Percentiles rank a stretch among this genome's conserved stretches.
Conservation (phyloP, 2,329 filamentous ascomycete species). For the Epichloe aotearoae region DNA sequence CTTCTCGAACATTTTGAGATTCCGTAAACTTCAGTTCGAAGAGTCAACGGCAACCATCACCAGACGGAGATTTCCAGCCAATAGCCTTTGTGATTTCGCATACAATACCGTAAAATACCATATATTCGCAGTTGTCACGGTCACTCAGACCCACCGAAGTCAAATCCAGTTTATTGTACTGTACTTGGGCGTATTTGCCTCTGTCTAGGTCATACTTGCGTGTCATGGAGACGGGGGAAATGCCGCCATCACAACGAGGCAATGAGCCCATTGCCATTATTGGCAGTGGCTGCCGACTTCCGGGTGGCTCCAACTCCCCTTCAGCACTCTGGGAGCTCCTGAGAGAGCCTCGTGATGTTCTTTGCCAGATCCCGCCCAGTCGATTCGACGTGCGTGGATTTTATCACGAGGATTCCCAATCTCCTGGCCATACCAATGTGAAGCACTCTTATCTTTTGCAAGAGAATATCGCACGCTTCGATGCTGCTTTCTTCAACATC, state of each 20-base stretch:
- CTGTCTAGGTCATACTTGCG: no score
- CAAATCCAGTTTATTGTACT: no score
- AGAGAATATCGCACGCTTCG: conserved; percentile 25
- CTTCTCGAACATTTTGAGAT: no score
- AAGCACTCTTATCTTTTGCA: conserved; percentile 19
- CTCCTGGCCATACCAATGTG: conserved; percentile 13
- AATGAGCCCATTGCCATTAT: conserved; percentile 28
- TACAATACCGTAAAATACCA: no score
- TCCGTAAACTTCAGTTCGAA: no score
- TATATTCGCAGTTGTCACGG: no score
- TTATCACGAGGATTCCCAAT: conserved; percentile 18
- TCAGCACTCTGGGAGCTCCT: conserved; percentile 24
- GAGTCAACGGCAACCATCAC: no score
- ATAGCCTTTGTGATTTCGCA: no score
- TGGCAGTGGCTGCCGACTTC: conserved; percentile 25
- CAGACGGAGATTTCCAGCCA: no score
- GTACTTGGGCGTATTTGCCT: no score
- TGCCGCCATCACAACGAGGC: not conserved
- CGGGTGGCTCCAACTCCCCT: conserved; percentile 20
- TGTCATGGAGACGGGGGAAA: not conserved
- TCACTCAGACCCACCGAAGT: no score
- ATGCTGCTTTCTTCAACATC: conserved; percentile 20
- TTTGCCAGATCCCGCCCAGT: conserved; percentile 13
- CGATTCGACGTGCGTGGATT: conserved; percentile 14
- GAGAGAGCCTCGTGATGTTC: conserved; percentile 19